These are phyloP conservation scores for Verticillium albo-atrum DNA, from an alignment of 2,329 filamentous ascomycete genomes.

Conservation along the genomic window DNA sequence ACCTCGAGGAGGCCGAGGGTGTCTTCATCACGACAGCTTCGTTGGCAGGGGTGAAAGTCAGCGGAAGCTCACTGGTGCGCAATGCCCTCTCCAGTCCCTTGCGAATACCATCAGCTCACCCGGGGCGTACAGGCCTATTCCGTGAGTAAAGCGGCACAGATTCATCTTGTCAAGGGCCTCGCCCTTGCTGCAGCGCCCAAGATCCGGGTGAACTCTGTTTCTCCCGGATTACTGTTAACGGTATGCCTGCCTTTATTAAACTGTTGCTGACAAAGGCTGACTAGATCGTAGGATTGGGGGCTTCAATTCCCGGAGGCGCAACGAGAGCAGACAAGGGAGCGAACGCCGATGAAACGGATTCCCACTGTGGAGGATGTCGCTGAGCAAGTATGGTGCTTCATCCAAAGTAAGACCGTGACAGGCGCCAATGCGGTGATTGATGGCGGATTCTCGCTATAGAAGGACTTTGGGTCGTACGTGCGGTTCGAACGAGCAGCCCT, in stretches of 20 bases:
- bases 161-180: constrained; percentile 52
- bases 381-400: constrained; percentile 46
- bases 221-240: constrained; percentile 47
- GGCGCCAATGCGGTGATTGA: constrained; percentile 50
- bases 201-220: constrained; percentile 56
- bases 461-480: neutral
- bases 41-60: constrained; percentile 59
- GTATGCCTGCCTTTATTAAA: constrained; percentile 20
- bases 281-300: constrained; percentile 13
- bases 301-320: constrained; percentile 48
- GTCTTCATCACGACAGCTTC: constrained; percentile 61
- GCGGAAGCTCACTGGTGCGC: constrained; percentile 53
- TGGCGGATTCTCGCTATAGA: constrained; percentile 8
- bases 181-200: constrained; percentile 48
- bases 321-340: constrained; percentile 48
- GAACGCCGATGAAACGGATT: constrained; percentile 54
- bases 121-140: constrained; percentile 56
- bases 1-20: constrained; percentile 44
- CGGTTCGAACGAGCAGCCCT: too few species aligned
- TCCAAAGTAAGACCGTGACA: constrained; percentile 43
- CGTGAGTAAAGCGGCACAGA: constrained; percentile 71
- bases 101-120: neutral
- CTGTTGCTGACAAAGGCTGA: neutral
- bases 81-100: neutral
- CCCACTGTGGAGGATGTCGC: constrained; percentile 50